phyloP scores from a whole-genome alignment of 306 rosid genomes.

The Citrullus mucosospermus region DNA sequence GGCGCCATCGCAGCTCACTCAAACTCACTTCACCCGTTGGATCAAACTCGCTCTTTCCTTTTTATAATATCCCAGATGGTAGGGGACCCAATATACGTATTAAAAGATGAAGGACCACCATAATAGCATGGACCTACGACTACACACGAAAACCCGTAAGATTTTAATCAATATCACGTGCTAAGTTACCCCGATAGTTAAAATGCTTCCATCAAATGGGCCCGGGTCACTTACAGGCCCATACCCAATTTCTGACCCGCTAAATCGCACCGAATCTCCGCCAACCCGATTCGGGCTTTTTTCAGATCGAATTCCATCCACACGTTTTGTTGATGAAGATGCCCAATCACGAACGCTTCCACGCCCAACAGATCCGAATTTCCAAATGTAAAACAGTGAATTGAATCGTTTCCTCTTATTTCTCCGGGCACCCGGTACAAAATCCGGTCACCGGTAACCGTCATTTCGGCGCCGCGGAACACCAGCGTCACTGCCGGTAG shows the following conservation, averaged over 20 bases:
- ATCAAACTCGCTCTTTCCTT: background rate
- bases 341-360: slow-evolving; percentile 72
- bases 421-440: slow-evolving; percentile 41
- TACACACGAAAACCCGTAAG: slow-evolving; percentile 1
- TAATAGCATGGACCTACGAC: slow-evolving; percentile 2
- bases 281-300: slow-evolving; percentile 54
- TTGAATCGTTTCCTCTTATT: slow-evolving; percentile 33
- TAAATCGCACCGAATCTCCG: slow-evolving; percentile 43
- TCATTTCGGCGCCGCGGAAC: slow-evolving; percentile 61
- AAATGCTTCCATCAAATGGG: slow-evolving; percentile 5
- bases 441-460: slow-evolving; percentile 30
- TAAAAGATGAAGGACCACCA: background rate
- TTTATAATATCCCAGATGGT: background rate
- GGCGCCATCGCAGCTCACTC: background rate
- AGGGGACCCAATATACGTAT: background rate
- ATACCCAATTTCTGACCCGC: slow-evolving; percentile 23
- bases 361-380: slow-evolving; percentile 70
- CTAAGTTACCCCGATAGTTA: background rate
- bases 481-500: slow-evolving; percentile 51
- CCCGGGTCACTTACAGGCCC: slow-evolving; percentile 1
- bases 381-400: slow-evolving; percentile 73
- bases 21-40: background rate
- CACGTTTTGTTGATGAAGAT: slow-evolving; percentile 71
- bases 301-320: slow-evolving; percentile 78
- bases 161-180: background rate